These are phyloP conservation scores for Globisporangium yorkense DNA, from an alignment of 352 stramenopile genomes.

Conservation along the genomic window DNA sequence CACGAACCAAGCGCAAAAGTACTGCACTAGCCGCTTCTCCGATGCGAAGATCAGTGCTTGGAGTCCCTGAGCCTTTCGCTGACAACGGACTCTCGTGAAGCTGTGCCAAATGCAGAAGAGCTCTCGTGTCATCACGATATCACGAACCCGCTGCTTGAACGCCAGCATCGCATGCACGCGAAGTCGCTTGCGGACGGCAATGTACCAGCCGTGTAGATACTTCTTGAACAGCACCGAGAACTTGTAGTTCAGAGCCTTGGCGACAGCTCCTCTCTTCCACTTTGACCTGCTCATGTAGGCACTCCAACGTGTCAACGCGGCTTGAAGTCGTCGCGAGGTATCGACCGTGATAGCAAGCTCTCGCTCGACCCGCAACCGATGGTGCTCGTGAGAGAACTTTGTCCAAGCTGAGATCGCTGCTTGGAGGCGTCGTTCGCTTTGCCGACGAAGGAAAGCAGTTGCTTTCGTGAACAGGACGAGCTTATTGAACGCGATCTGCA, in stretches of 20 bases:
- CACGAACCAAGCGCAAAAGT: constrained; percentile 5
- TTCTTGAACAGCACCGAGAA: constrained; percentile 19
- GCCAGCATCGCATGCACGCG: constrained; percentile 14
- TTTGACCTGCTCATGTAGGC: background rate
- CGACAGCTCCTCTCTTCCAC: background rate
- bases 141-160: background rate
- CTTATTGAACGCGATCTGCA: constrained; percentile 15
- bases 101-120: constrained; percentile 1
- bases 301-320: constrained; percentile 12
- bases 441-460: constrained; percentile 9
- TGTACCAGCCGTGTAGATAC: constrained; percentile 25
- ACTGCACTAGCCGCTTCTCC: background rate
- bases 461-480: constrained; percentile 13
- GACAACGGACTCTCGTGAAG: background rate
- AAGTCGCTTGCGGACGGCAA: constrained; percentile 11
- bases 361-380: background rate
- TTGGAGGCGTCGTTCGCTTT: constrained; percentile 2
- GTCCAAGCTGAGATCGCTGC: constrained; percentile 3
- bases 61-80: background rate
- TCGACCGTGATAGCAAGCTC: constrained; percentile 8
- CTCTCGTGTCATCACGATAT: background rate
- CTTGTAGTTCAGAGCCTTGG: constrained; percentile 23
- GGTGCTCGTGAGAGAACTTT: constrained; percentile 1
- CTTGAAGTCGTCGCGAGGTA: background rate
- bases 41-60: background rate